Conservation (phyloP, 2,329 filamentous ascomycete species). For the Phialocephala sp. region DNA sequence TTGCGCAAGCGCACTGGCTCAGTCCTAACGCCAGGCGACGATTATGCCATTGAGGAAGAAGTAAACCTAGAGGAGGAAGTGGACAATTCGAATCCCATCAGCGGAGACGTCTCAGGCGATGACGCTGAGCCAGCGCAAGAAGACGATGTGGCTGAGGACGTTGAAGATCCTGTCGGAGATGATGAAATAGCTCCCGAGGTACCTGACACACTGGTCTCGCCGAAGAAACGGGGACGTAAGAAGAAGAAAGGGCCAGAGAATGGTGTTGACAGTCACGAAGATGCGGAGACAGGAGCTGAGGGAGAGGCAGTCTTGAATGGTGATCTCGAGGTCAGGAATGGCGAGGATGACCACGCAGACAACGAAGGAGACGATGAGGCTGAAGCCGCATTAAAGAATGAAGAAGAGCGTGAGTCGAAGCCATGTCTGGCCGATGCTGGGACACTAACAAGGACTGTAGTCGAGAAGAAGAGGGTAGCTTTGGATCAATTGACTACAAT, state of each 20-base stretch:
- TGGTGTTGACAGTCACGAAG: conserved; percentile 34
- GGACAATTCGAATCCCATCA: conserved; percentile 41
- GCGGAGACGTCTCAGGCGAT: conserved; percentile 41
- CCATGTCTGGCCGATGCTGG: conserved; percentile 35
- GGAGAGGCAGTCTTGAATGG: conserved; percentile 30
- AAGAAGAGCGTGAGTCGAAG: conserved; percentile 64
- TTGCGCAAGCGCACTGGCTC: conserved; percentile 60
- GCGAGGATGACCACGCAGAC: conserved; percentile 58
- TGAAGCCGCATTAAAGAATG: conserved; percentile 63
- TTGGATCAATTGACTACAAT: conserved; percentile 80
- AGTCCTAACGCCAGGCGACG: conserved; percentile 47
- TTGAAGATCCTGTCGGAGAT: conserved; percentile 48
- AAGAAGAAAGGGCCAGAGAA: conserved; percentile 44
- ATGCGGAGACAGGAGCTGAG: conserved; percentile 34
- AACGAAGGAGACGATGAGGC: conserved; percentile 64
- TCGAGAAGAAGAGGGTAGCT: conserved; percentile 78
- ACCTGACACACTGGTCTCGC: conserved; percentile 34
- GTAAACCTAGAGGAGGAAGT: conserved; percentile 50
- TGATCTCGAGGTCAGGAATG: conserved; percentile 46
- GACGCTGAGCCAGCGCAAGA: conserved; percentile 51
- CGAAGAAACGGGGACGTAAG: conserved; percentile 44
- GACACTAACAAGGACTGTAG: conserved; percentile 51
- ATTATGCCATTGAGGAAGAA: conserved; percentile 54
- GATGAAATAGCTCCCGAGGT: conserved; percentile 46
- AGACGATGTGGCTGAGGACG: conserved; percentile 50